phyloP scores from a whole-genome alignment of 192 early-diverging fungal genomes.

The Coemansia sp. region DNA sequence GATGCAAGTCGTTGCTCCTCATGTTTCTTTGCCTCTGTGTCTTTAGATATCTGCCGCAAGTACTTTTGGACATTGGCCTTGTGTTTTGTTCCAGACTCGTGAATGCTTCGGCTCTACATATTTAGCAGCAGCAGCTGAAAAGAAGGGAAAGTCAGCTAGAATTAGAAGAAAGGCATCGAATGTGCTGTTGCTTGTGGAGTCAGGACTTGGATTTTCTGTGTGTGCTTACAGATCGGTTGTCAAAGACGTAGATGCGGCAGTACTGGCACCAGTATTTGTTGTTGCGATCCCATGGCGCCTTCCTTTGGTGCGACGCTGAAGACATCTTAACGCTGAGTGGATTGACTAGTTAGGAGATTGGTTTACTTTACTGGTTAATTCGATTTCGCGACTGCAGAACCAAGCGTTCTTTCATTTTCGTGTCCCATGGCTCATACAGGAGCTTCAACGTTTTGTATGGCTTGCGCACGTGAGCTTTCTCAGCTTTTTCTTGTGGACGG shows the following conservation, averaged over 20 bases:
- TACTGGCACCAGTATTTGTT: conserved; percentile 85
- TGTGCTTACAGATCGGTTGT: conserved; percentile 75
- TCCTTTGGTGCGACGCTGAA: conserved; percentile 27
- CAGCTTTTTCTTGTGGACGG: no score
- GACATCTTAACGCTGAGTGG: background rate
- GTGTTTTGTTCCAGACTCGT: conserved; percentile 79
- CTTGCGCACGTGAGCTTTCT: background rate
- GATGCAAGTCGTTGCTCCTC: conserved; percentile 60
- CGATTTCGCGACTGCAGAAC: no score
- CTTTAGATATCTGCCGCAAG: conserved; percentile 66
- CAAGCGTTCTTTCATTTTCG: no score
- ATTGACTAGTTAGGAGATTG: background rate
- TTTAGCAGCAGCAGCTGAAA: background rate
- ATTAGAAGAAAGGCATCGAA: background rate
- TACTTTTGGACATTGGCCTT: conserved; percentile 81
- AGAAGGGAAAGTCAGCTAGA: background rate
- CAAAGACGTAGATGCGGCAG: conserved; percentile 78
- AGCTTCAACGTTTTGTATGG: background rate
- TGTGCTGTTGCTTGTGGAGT: background rate
- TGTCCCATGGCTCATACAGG: no score
- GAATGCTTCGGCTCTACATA: conserved; percentile 62
- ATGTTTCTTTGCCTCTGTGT: conserved; percentile 53
- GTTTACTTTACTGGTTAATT: background rate
- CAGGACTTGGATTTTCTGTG: background rate
- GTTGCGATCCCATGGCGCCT: conserved; percentile 56